These are phyloP conservation scores for Groenewaldozyma auringiensis DNA, from an alignment of 1,139 yeast species.

Conservation along the genomic window DNA sequence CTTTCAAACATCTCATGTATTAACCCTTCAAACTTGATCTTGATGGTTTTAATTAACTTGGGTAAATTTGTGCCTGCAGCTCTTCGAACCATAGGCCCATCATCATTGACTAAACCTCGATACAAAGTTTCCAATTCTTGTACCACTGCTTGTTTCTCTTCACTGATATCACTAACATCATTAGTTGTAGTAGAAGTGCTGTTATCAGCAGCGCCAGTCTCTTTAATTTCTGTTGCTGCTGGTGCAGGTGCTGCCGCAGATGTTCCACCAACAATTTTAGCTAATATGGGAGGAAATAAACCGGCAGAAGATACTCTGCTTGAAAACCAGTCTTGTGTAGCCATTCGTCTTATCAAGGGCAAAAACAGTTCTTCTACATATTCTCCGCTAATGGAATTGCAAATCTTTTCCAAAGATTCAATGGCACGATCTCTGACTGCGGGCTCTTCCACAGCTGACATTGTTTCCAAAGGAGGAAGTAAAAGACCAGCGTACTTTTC, in stretches of 20 bases:
- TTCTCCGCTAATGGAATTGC: constrained; percentile 53
- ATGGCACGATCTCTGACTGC: constrained; percentile 93
- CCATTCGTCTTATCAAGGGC: constrained; percentile 67
- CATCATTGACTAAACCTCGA: constrained; percentile 71
- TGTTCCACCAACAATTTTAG: constrained; percentile 37
- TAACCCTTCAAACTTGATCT: constrained; percentile 32
- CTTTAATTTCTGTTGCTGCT: no score
- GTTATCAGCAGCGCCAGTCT: no score
- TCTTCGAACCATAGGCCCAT: constrained; percentile 97
- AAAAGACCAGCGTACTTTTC: constrained; percentile 65
- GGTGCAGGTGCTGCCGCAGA: no score
- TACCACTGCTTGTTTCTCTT: constrained; percentile 33
- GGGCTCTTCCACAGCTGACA: constrained; percentile 97
- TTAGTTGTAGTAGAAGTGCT: neutral
- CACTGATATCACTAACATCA: constrained; percentile 1
- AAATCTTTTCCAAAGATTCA: constrained; percentile 67
- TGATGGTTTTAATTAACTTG: constrained; percentile 52
- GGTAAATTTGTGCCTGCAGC: constrained; percentile 88
- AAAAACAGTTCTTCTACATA: constrained; percentile 64
- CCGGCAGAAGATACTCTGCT: constrained; percentile 91
- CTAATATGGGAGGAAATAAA: constrained; percentile 63
- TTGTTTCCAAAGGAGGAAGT: constrained; percentile 77
- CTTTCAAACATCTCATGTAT: constrained; percentile 74
- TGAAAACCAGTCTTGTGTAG: constrained; percentile 92
- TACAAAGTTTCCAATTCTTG: constrained; percentile 55